phyloP scores from a whole-genome alignment of 139 green algal species.

The Picocystis salinarum region DNA sequence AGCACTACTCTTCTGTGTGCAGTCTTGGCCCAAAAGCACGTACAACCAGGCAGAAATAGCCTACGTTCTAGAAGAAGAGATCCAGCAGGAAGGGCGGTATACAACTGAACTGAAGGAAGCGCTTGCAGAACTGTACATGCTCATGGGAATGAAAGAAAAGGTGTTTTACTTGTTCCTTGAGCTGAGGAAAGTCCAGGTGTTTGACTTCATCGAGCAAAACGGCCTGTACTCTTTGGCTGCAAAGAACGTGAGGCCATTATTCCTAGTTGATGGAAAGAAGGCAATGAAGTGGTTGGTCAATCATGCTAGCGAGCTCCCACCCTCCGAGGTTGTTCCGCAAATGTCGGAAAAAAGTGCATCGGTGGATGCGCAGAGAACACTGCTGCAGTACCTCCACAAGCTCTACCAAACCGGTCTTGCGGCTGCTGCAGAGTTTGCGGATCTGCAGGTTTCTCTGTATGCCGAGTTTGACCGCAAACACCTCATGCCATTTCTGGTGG shows the following conservation, averaged over 20 bases:
- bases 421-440: constrained; percentile 42
- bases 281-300: constrained; percentile 34
- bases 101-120: constrained; percentile 43
- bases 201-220: constrained; percentile 45
- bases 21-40: no score
- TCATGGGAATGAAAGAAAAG: constrained; percentile 47
- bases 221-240: constrained; percentile 15
- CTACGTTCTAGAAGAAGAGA: constrained; percentile 14
- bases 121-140: constrained; percentile 58
- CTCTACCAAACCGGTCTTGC: constrained; percentile 30
- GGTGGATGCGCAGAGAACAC: constrained; percentile 16
- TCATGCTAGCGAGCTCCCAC: constrained; percentile 25
- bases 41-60: no score
- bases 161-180: constrained; percentile 50
- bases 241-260: constrained; percentile 19
- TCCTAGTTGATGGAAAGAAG: constrained; percentile 36
- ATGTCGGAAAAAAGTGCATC: constrained; percentile 1
- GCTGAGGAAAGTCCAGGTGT: constrained; percentile 23
- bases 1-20: no score
- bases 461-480: constrained; percentile 46
- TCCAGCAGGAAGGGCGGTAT: no score
- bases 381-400: constrained; percentile 52
- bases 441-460: constrained; percentile 60
- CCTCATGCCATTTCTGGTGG: constrained; percentile 62
- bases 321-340: constrained; percentile 19